Conservation (phyloP, 2,329 filamentous ascomycete genomes). For the Colletotrichum eleusines region DNA sequence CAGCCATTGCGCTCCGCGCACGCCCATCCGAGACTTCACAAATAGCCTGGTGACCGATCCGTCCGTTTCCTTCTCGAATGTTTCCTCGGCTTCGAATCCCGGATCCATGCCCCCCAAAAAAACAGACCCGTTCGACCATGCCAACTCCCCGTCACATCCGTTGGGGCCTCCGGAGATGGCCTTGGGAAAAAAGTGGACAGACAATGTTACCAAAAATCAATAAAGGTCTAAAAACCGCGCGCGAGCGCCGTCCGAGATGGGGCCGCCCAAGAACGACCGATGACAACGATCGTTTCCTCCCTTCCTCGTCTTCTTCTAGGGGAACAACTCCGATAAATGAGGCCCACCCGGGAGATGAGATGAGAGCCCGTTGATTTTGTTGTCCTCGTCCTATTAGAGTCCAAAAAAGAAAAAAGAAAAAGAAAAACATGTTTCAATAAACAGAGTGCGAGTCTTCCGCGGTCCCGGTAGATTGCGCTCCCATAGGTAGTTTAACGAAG, state of each 20-base stretch:
- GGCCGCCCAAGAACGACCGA: not conserved
- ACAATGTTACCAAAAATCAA: not conserved
- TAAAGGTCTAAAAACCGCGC: not conserved
- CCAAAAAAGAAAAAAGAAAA: no score
- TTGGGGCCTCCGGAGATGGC: not conserved
- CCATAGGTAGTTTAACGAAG: constrained; percentile 12
- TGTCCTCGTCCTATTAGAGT: not conserved
- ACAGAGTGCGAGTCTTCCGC: not conserved
- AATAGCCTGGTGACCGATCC: not conserved
- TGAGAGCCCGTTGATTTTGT: not conserved
- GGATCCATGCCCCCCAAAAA: not conserved
- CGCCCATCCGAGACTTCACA: no score
- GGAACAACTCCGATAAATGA: not conserved
- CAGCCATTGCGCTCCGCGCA: not conserved
- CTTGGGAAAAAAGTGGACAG: not conserved
- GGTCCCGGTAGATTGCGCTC: constrained; percentile 13
- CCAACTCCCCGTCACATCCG: not conserved
- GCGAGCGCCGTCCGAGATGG: not conserved
- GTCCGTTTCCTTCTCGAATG: not conserved
- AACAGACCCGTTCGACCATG: not conserved
- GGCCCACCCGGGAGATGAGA: constrained; percentile 13
- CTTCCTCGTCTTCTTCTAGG: not conserved
- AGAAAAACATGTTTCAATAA: not conserved
- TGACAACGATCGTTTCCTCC: not conserved
- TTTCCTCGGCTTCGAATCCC: not conserved